phyloP scores from a whole-genome alignment of 1,139 yeast genomes.

The Candida frijolesensis region DNA sequence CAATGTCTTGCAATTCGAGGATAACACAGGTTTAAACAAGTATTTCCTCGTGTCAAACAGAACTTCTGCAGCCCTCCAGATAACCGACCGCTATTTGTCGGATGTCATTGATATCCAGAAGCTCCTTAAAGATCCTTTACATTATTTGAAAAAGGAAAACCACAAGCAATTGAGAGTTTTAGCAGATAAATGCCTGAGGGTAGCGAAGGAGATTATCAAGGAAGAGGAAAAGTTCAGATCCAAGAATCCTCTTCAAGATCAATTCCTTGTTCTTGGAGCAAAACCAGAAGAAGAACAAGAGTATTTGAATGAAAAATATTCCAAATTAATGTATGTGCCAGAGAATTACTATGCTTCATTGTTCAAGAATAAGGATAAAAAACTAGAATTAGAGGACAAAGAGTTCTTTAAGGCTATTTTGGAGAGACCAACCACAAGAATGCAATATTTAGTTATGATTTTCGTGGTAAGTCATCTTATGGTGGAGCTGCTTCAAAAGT shows the following conservation, averaged over 20 bases:
- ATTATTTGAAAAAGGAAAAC: slow-evolving; percentile 27
- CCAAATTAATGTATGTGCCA: slow-evolving; percentile 31
- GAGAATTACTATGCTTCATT: slow-evolving; percentile 39
- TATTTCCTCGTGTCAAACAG: slow-evolving; percentile 37
- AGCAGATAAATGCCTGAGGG: slow-evolving; percentile 27
- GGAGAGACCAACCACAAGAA: slow-evolving; percentile 30
- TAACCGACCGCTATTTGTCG: slow-evolving; percentile 29
- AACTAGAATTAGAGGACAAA: slow-evolving; percentile 24
- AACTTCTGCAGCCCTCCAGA: slow-evolving; percentile 16
- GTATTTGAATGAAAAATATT: slow-evolving; percentile 25
- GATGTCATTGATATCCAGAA: slow-evolving; percentile 37
- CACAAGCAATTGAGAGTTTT: slow-evolving; percentile 24
- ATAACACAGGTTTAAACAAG: slow-evolving; percentile 50
- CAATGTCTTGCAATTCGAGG: slow-evolving; percentile 39
- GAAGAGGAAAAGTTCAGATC: slow-evolving; percentile 28
- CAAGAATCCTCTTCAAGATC: slow-evolving; percentile 21
- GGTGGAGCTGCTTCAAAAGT: slow-evolving; percentile 27
- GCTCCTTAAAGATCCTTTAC: slow-evolving; percentile 41
- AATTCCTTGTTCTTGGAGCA: slow-evolving; percentile 18
- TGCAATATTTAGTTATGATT: slow-evolving; percentile 34
- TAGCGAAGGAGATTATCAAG: slow-evolving; percentile 30
- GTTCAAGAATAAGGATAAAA: slow-evolving; percentile 26
- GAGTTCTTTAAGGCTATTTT: slow-evolving; percentile 28
- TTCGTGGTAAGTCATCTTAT: slow-evolving; percentile 34
- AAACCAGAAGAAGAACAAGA: slow-evolving; percentile 20